Conservation (phyloP, 768 basidiomycete genomes). For the Daedaleopsis nitida region DNA sequence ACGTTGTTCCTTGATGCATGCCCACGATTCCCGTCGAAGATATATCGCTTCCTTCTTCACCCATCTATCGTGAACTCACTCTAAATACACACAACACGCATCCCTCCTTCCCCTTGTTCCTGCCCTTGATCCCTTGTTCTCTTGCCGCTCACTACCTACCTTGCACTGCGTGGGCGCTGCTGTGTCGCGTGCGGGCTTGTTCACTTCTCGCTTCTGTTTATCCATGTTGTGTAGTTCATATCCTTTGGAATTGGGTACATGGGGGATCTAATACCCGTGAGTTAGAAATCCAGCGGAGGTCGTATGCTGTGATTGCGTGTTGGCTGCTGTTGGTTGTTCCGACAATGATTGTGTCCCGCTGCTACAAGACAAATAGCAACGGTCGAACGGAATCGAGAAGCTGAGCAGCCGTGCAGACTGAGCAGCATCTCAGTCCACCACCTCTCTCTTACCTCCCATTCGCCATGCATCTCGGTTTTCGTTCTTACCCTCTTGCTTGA, state of each 20-base stretch:
- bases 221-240: conserved; percentile 38
- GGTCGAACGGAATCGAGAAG: too few relatives aligned
- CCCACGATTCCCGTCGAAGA: conserved; percentile 27
- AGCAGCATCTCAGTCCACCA: too few relatives aligned
- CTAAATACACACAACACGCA: conserved; percentile 20
- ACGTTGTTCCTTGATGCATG: conserved; percentile 25
- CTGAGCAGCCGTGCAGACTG: too few relatives aligned
- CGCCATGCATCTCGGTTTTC: too few relatives aligned
- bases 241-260: conserved; percentile 35
- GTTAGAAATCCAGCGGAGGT: conserved; percentile 20
- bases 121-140: background rate
- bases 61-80: conserved; percentile 22
- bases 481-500: too few relatives aligned
- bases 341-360: too few relatives aligned
- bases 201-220: conserved; percentile 17
- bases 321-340: background rate
- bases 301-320: background rate
- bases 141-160: background rate
- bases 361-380: too few relatives aligned
- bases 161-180: conserved; percentile 16
- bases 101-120: conserved; percentile 12
- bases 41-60: conserved; percentile 26
- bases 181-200: conserved; percentile 6
- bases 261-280: conserved; percentile 40
- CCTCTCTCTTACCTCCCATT: too few relatives aligned